Evolutionary conservation across 2,329 filamentous ascomycete species (phyloP).

Genomic region (Rhynchosporium graminicola): DNA sequence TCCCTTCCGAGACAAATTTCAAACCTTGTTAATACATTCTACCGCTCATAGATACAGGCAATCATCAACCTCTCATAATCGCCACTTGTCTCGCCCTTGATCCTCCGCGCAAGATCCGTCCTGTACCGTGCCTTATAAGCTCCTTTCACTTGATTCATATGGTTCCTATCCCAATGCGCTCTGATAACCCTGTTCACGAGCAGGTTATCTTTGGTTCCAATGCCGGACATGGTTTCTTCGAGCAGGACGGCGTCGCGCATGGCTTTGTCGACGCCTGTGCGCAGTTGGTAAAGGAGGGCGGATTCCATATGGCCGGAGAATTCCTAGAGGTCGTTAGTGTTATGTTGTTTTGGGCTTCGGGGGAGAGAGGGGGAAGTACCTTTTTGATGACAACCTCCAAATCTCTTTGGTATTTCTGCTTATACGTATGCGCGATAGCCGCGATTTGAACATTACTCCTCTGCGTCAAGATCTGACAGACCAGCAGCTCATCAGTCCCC

Average conservation of each 20-base stretch:
- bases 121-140: slow-evolving; percentile 75
- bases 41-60: slow-evolving; percentile 44
- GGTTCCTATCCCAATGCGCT: slow-evolving; percentile 77
- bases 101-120: slow-evolving; percentile 65
- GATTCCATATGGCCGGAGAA: slow-evolving; percentile 93
- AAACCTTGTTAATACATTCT: too few species aligned
- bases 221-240: slow-evolving; percentile 84
- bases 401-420: slow-evolving; percentile 67
- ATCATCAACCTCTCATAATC: slow-evolving; percentile 79
- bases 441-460: slow-evolving; percentile 82
- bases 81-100: slow-evolving; percentile 81
- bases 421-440: slow-evolving; percentile 76
- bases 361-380: slow-evolving; percentile 44
- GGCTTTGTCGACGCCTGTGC: slow-evolving; percentile 74
- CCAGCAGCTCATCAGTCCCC: slow-evolving; percentile 72
- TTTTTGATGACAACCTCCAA: slow-evolving; percentile 75
- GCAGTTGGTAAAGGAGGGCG: slow-evolving; percentile 78
- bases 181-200: slow-evolving; percentile 77
- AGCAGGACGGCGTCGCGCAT: slow-evolving; percentile 80
- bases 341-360: slow-evolving; percentile 15
- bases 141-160: slow-evolving; percentile 74
- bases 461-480: slow-evolving; percentile 75
- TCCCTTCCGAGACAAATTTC: too few species aligned
- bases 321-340: slow-evolving; percentile 48
- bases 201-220: slow-evolving; percentile 83